Evolutionary conservation across 768 basidiomycete genomes (phyloP), one percentile per base, ranked within the genome.

Genomic region (Phylloporus arenicola): DNA sequence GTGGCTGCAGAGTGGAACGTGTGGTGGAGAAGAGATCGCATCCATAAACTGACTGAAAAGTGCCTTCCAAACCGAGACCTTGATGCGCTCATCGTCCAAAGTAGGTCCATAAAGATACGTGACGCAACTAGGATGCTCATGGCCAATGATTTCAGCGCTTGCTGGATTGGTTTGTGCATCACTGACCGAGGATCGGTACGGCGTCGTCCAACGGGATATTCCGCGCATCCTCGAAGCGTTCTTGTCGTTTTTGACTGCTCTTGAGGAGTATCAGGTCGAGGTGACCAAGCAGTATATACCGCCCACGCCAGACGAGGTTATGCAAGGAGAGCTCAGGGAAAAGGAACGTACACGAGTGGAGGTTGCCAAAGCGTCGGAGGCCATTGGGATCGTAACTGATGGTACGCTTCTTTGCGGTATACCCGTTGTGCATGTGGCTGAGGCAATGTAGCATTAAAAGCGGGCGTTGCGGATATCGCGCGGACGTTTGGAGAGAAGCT

Each of bases 191-290:
- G 91, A 94, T 68, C 75, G 77, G 17, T 92, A 84, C 60, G 91
- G 91, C 19, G 79, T 84, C 30, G 88, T 92, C 12, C 92, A 93
- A 63, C 75, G 86, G 11, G 92, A 93, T 61, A 88, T 91, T 17
- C 86, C 90, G 0, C 82, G 80, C 52, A 81, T 91, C 25, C 64
- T 94, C 3, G 91, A 94, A 64, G 85, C 86, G 0, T 70, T 92
- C 55, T 63, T 86, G 12, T 76, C 77, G 0, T 86, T 84, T 70
- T 73, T 90, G 17, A 62, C 66, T 1, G 85, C 80, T 1, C 65
- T 91, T 17, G 89, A 92, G 56, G 75, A 76, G 27, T 84, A 84
- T 51, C 78, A 81, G 48, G 62, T 57, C 1, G 80, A 84, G 57
- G 64, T 90, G 25, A 68, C 67, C 47, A 67, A 71, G 3, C 56